Evolutionary conservation across 208 protist species (phyloP).

Genomic region (Trypanosoma brucei): DNA sequence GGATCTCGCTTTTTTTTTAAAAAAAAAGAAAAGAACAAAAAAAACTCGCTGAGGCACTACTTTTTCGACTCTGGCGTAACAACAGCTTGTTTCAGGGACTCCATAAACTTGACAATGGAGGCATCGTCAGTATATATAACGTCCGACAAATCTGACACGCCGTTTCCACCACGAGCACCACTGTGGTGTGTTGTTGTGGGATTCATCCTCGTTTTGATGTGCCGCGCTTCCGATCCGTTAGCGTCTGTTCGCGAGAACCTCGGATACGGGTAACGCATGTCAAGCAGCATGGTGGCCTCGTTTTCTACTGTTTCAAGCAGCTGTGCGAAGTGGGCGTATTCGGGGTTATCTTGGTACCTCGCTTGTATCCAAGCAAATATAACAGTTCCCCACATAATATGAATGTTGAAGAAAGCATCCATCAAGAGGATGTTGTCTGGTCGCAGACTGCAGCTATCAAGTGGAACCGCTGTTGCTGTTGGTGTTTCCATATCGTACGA

Average conservation of each 20-base stretch:
- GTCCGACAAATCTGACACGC: conserved; percentile 33
- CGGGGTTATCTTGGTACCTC: conserved; percentile 88
- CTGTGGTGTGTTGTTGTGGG: conserved; percentile 65
- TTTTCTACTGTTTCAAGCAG: conserved; percentile 64
- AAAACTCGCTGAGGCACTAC: background rate
- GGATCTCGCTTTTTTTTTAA: no score
- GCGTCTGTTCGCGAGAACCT: conserved; percentile 85
- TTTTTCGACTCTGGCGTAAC: conserved; percentile 17
- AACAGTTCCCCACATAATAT: conserved; percentile 95
- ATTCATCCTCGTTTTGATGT: conserved; percentile 87
- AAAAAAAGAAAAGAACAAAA: no score
- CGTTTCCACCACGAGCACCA: background rate
- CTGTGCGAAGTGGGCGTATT: conserved; percentile 73
- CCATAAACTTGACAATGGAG: conserved; percentile 75
- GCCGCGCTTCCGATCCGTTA: conserved; percentile 76
- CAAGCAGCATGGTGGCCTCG: conserved; percentile 54
- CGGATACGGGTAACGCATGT: conserved; percentile 69
- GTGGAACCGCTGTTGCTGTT: conserved; percentile 81
- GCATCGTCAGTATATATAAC: conserved; percentile 85
- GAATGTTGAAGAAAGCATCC: conserved; percentile 98
- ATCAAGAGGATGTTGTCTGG: conserved; percentile 96
- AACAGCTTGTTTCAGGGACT: conserved; percentile 69
- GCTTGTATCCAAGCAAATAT: conserved; percentile 94
- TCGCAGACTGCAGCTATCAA: conserved; percentile 87
- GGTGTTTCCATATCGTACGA: conserved; percentile 90